Evolutionary conservation across 2,329 filamentous ascomycete genomes (phyloP), one percentile per base, ranked within the genome.

Genomic region (Shiraia bambusicola): DNA sequence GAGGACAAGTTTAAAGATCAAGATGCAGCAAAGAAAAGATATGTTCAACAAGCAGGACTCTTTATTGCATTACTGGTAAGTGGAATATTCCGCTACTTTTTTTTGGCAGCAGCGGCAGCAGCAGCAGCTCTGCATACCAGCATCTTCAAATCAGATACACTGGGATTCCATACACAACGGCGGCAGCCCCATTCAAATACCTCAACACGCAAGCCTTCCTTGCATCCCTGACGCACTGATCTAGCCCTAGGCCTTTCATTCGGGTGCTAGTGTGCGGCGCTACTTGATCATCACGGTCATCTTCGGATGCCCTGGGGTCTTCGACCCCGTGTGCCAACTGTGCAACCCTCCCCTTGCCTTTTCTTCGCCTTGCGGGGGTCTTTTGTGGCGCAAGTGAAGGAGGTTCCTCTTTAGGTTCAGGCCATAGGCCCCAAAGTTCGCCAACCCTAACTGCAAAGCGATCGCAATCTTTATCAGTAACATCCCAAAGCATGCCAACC

Each of bases 391-490:
- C 47, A 8, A 28, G 10, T 16, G 19, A 15, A 12, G 34, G 28
- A 19, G 17, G 37, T 2, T 59, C 56, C 14, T 56, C 54, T 34
- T 67, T 50, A 68, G 31, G 74, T 74, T 71, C 61, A 67, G 43
- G 77, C 77, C 67, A 73, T 6, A 98, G 67, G 0, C 93, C 93
- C 93, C 93, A 98, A 57, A 86, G 79, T 63, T 93, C 87, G 65
- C 95, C 87, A 2, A 87, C 75, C 17, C 79, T 77, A 25, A 85
- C 82, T 0, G 91, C 87, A 67, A 95, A 95, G 13, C 91, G 86
- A 72, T 98, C 94, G 66, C 96, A 95, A 67, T 98, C 93, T 59
- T 88, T 88, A 66, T 98, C 93, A 8, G 93, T 98, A 35, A 98
- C 93, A 68, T 98, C 93, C 93, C 93, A 98, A 27, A 98, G 76